A percentile compares a stretch with the other conserved stretches of the same genome.
phyloP scores from a whole-genome alignment of 2,329 filamentous ascomycete species.

The Paraphaeosphaeria minitans region DNA sequence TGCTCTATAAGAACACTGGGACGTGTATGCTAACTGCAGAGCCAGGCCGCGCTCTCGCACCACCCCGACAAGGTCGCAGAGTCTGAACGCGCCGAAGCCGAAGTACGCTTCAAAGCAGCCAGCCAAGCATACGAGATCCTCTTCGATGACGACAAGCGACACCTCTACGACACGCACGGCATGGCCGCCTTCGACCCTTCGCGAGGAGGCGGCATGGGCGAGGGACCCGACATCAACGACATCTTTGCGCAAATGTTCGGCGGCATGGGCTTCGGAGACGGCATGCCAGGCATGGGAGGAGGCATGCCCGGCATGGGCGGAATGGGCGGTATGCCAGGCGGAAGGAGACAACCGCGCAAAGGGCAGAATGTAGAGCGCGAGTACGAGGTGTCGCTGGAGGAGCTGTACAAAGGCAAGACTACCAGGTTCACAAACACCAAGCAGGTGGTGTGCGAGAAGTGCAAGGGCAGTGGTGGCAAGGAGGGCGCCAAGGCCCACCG shows the following conservation, averaged over 20 bases:
- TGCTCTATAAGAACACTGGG: constrained; percentile 10
- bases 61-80: constrained; percentile 97
- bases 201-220: constrained; percentile 66
- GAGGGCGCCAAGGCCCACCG: constrained; percentile 84
- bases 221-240: constrained; percentile 82
- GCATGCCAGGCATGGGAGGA: constrained; percentile 66
- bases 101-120: constrained; percentile 89
- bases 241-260: constrained; percentile 90
- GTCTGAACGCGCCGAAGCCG: constrained; percentile 80
- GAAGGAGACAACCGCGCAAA: constrained; percentile 61
- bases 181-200: constrained; percentile 93
- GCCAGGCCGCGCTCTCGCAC: constrained; percentile 79
- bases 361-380: constrained; percentile 86
- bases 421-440: constrained; percentile 96
- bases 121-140: constrained; percentile 98
- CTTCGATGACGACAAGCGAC: constrained; percentile 89
- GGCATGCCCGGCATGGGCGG: constrained; percentile 59
- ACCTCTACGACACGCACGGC: constrained; percentile 90
- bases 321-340: constrained; percentile 59
- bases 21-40: constrained; percentile 5
- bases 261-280: constrained; percentile 50
- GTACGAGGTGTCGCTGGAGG: constrained; percentile 89
- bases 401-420: constrained; percentile 98
- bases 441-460: constrained; percentile 84
- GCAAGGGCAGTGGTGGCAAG: constrained; percentile 88